Evolutionary conservation across 2,329 filamentous ascomycete genomes (phyloP), one percentile per base, ranked within the genome.

Genomic region (Exserohilum turcica): DNA sequence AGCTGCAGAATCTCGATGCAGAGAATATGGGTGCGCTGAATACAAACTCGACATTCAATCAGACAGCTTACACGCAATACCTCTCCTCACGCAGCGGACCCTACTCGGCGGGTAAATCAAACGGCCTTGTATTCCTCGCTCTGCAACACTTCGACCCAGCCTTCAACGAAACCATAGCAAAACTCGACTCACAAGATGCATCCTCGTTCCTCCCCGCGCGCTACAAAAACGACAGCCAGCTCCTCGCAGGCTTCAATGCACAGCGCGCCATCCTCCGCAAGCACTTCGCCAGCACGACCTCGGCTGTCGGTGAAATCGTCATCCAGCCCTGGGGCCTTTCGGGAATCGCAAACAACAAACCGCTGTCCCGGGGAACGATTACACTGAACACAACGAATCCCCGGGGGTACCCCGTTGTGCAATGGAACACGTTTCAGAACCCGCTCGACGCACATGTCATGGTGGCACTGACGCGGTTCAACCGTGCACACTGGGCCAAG

Each of bases 361-460:
- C 60, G 24, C 24, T 63, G 0, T 56, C 63, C 6, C 68, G 72
- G 33, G 73, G 72, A 9, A 67, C 64, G 16, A 67, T 74, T 32
- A 63, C 60, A 4, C 60, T 74, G 42, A 68, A 71, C 51, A 65
- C 66, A 8, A 63, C 64, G 12, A 63, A 73, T 42, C 69, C 70
- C 4, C 35, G 43, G 2, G 58, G 54, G 8, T 54, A 59, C 3
- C 70, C 68, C 1, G 52, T 70, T 10, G 51, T 72, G 36, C 53
- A 71, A 31, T 73, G 61, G 50, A 66, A 65, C 43, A 66, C 72
- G 13, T 70, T 59, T 33, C 52, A 65, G 27, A 71, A 76, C 56
- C 71, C 71, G 1, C 46, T 70, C 7, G 75, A 78, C 48, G 67
- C 43, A 5, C 68, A 60, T 56, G 48, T 75, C n/a, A 47, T 74